Conservation (phyloP, 106 monocot genomes). For the Acorus gramineus region DNA sequence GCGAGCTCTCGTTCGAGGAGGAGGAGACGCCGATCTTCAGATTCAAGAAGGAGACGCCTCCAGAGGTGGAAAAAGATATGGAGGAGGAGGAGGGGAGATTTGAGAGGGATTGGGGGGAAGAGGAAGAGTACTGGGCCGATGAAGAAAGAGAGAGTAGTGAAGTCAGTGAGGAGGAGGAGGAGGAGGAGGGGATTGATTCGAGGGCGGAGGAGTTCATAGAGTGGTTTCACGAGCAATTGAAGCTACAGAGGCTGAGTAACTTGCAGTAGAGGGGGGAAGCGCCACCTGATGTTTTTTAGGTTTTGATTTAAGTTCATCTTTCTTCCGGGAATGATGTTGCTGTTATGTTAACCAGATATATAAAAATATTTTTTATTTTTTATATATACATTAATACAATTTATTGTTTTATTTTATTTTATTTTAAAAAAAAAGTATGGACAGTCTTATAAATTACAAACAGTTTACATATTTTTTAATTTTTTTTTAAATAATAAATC, state of each 20-base stretch:
- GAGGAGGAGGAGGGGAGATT: too few relatives aligned
- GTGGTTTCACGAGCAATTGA: neutral
- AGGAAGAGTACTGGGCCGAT: conserved; percentile 5
- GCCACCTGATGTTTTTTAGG: neutral
- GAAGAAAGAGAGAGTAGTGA: neutral
- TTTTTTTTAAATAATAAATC: too few relatives aligned
- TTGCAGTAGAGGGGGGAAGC: neutral
- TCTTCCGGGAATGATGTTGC: too few relatives aligned
- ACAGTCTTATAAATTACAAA: too few relatives aligned
- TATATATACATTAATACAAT: too few relatives aligned
- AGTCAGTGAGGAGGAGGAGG: neutral
- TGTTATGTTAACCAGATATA: too few relatives aligned
- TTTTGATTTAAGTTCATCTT: too few relatives aligned
- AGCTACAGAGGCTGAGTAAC: conserved; percentile 3
- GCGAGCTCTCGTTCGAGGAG: conserved; percentile 61
- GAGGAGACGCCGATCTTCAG: conserved; percentile 51
- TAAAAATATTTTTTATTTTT: too few relatives aligned
- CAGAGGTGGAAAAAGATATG: too few relatives aligned
- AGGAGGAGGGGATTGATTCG: conserved; percentile 2
- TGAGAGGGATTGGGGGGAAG: neutral
- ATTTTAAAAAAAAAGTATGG: too few relatives aligned
- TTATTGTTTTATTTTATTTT: too few relatives aligned
- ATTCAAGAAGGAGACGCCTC: conserved; percentile 20
- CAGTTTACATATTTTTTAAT: too few relatives aligned
- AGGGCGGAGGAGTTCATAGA: conserved; percentile 11